Percentiles rank a stretch among this genome's conserved stretches.
Evolutionary conservation across 257 asterid species (phyloP).

Genomic region (Salvia splendens): DNA sequence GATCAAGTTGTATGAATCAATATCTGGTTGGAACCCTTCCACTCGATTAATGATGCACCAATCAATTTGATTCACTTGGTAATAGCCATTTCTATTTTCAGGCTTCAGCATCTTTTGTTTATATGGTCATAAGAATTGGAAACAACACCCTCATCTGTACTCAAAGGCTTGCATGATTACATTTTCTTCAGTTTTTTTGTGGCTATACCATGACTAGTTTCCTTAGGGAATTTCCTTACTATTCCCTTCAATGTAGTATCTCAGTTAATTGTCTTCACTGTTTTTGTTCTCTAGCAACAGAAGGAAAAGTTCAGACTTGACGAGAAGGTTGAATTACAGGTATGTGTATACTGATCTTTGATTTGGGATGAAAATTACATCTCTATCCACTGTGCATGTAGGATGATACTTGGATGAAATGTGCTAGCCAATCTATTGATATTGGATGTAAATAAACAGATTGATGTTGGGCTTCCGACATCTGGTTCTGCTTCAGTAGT

Average conservation of each 20-base stretch:
- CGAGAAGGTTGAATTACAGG: conserved; percentile 81
- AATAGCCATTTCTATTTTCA: conserved; percentile 1
- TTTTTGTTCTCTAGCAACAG: conserved; percentile 44
- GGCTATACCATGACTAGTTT: conserved; percentile 15
- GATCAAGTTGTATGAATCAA: conserved; percentile 19
- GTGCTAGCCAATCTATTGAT: conserved; percentile 25
- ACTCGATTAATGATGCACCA: background rate
- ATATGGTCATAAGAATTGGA: conserved; percentile 13
- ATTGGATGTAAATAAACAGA: conserved; percentile 55
- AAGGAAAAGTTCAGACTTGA: conserved; percentile 77
- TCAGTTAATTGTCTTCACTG: conserved; percentile 24
- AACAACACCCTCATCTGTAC: conserved; percentile 4
- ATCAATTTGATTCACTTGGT: conserved; percentile 8
- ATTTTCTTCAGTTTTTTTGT: conserved; percentile 10
- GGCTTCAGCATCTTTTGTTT: background rate
- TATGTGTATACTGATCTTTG: conserved; percentile 35
- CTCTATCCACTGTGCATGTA: background rate
- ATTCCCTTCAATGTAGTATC: conserved; percentile 21
- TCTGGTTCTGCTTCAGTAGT: conserved; percentile 55
- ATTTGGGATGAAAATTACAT: conserved; percentile 20
- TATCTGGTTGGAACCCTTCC: conserved; percentile 14
- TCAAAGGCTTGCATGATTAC: conserved; percentile 17
- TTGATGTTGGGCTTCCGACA: conserved; percentile 63
- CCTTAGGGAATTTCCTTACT: conserved; percentile 15
- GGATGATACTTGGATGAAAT: conserved; percentile 20